Conservation (phyloP, 2,329 filamentous ascomycete species). For the Paradendryphiella salina region DNA sequence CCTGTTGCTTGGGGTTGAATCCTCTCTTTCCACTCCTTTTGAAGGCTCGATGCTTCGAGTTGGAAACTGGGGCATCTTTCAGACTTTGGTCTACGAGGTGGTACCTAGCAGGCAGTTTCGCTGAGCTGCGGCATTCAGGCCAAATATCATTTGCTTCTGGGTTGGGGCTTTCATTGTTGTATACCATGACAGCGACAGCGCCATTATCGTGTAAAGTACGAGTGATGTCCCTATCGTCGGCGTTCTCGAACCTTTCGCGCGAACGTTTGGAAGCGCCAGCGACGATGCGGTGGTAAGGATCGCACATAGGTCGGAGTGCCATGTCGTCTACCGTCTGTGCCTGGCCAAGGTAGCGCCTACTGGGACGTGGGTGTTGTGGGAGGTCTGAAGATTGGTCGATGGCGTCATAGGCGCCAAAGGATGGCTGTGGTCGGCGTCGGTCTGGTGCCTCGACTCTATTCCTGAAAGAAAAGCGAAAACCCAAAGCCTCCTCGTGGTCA, state of each 20-base stretch:
- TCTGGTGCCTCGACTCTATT: neutral
- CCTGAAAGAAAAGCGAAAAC: neutral
- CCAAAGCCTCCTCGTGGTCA: neutral
- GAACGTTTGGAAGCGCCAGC: conserved; percentile 21
- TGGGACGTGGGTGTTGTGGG: neutral
- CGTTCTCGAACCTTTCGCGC: conserved; percentile 22
- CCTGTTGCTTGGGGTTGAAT: neutral
- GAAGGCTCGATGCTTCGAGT: conserved; percentile 1
- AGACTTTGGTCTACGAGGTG: conserved; percentile 18
- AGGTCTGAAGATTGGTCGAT: neutral
- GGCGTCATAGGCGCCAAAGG: neutral
- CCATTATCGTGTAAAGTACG: conserved; percentile 20
- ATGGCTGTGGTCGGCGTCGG: neutral
- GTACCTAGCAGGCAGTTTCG: conserved; percentile 36
- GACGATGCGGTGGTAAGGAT: conserved; percentile 1
- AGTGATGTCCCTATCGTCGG: conserved; percentile 18
- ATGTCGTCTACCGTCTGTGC: neutral
- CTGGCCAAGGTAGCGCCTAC: neutral
- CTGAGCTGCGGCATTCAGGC: conserved; percentile 38
- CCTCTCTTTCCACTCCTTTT: neutral
- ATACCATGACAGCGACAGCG: conserved; percentile 34
- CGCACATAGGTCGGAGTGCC: neutral
- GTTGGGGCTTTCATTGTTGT: conserved; percentile 21
- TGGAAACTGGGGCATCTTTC: neutral
- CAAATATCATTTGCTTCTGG: conserved; percentile 43